Evolutionary conservation across 2,329 filamentous ascomycete species (phyloP).

Genomic region (Cladophialophora psammophila): DNA sequence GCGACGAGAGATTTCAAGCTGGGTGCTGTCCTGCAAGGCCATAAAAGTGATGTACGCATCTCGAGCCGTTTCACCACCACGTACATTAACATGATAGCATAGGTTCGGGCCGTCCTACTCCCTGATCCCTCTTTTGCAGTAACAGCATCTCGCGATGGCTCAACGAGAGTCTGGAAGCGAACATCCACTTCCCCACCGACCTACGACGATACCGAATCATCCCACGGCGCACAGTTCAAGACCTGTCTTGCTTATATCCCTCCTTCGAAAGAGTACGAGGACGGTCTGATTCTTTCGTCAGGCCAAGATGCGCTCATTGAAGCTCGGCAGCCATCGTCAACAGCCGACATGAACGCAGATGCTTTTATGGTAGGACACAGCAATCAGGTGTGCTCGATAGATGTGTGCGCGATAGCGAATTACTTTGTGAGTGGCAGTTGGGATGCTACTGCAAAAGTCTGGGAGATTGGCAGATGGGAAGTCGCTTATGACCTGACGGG

Average conservation of each 20-base stretch:
- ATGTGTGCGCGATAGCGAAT: constrained; percentile 74
- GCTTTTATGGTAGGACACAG: constrained; percentile 85
- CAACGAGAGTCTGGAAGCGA: constrained; percentile 84
- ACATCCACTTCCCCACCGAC: constrained; percentile 69
- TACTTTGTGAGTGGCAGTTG: constrained; percentile 91
- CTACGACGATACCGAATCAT: constrained; percentile 80
- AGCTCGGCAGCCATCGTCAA: constrained; percentile 74
- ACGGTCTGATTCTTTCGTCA: constrained; percentile 84
- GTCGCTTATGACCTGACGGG: constrained; percentile 73
- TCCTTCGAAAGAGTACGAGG: constrained; percentile 70
- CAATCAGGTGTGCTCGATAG: constrained; percentile 86
- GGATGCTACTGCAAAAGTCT: constrained; percentile 87
- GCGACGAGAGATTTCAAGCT: constrained; percentile 66
- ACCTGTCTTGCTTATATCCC: constrained; percentile 82
- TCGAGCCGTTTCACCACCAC: constrained; percentile 29
- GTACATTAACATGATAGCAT: constrained; percentile 38
- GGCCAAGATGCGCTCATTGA: constrained; percentile 95
- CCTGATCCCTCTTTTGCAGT: constrained; percentile 74
- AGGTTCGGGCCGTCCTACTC: constrained; percentile 89
- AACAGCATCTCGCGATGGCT: constrained; percentile 90
- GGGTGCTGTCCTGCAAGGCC: constrained; percentile 85
- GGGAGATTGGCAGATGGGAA: constrained; percentile 87
- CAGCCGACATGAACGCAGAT: constrained; percentile 78
- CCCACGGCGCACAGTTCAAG: constrained; percentile 83
- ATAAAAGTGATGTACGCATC: constrained; percentile 82